Percentiles rank a stretch among this genome's conserved stretches.
These are phyloP conservation scores for Crithidia brevicula DNA, from an alignment of 208 protist genomes.

Conservation along the genomic window DNA sequence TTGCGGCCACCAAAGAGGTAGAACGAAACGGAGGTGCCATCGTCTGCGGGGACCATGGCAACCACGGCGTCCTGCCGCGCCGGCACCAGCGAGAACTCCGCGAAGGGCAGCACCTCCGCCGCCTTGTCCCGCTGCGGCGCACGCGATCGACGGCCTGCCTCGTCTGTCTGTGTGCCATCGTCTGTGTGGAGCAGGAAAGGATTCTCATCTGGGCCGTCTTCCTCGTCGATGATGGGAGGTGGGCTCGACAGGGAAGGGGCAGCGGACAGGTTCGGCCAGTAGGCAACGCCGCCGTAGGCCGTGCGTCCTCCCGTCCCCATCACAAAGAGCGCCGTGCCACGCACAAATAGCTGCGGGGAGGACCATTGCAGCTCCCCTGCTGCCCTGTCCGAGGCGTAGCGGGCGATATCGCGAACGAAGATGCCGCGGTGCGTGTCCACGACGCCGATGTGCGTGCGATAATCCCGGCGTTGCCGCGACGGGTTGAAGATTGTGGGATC, in stretches of 20 bases:
- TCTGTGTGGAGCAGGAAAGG: too few species aligned
- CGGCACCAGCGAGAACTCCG: conserved; percentile 5
- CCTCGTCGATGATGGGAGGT: too few species aligned
- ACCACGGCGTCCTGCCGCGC: conserved; percentile 8
- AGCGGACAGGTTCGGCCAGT: conserved; percentile 12
- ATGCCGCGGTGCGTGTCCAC: conserved; percentile 28
- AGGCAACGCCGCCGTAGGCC: conserved; percentile 10
- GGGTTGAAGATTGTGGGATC: conserved; percentile 12
- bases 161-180: not conserved
- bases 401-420: conserved; percentile 8
- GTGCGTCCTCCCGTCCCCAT: not conserved
- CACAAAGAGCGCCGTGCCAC: not conserved
- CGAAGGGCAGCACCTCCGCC: not conserved
- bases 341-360: conserved; percentile 22
- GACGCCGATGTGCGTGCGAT: conserved; percentile 18
- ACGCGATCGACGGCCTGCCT: not conserved
- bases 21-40: not conserved
- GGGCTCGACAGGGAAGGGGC: not conserved
- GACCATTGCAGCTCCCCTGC: conserved; percentile 10
- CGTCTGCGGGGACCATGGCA: conserved; percentile 4
- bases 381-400: not conserved
- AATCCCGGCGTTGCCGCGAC: not conserved
- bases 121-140: too few species aligned
- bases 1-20: conserved; percentile 13
- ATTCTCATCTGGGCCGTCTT: too few species aligned